These are phyloP conservation scores for Aphanoascus verrucosus DNA, from an alignment of 2,329 filamentous ascomycete species.

Conservation along the genomic window DNA sequence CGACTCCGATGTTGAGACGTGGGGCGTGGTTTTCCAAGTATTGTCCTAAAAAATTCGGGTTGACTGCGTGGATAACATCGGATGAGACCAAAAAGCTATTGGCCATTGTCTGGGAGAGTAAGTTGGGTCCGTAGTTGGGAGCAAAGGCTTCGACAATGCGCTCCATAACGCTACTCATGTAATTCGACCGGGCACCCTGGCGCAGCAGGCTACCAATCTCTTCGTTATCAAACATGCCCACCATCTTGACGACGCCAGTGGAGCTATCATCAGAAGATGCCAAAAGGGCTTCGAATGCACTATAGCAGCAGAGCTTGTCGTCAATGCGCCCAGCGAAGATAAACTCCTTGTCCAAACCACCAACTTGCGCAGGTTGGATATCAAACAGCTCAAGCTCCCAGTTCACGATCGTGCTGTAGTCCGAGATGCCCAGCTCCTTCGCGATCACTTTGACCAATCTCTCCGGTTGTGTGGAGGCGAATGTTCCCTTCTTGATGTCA, in stretches of 20 bases:
- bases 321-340: constrained; percentile 94
- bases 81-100: constrained; percentile 86
- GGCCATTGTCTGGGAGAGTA: constrained; percentile 74
- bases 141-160: constrained; percentile 58
- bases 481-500: constrained; percentile 47
- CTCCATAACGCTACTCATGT: constrained; percentile 70
- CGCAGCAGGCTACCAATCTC: constrained; percentile 87
- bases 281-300: constrained; percentile 73
- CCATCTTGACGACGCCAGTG: constrained; percentile 65
- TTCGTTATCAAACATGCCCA: constrained; percentile 93
- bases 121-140: constrained; percentile 36
- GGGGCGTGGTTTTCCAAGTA: constrained; percentile 83
- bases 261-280: constrained; percentile 47
- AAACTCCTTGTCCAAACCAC: constrained; percentile 81
- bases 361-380: constrained; percentile 68
- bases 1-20: constrained; percentile 76
- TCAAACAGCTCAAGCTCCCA: constrained; percentile 98
- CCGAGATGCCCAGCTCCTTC: constrained; percentile 60
- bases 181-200: constrained; percentile 82
- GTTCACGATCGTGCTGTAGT: constrained; percentile 68
- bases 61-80: constrained; percentile 87
- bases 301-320: constrained; percentile 94
- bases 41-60: constrained; percentile 78
- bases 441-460: constrained; percentile 75
- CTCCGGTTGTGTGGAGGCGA: constrained; percentile 72